A percentile compares a stretch with the other conserved stretches of the same genome.
Conservation (phyloP, 768 basidiomycete genomes). For the Phanerochaete sordida region DNA sequence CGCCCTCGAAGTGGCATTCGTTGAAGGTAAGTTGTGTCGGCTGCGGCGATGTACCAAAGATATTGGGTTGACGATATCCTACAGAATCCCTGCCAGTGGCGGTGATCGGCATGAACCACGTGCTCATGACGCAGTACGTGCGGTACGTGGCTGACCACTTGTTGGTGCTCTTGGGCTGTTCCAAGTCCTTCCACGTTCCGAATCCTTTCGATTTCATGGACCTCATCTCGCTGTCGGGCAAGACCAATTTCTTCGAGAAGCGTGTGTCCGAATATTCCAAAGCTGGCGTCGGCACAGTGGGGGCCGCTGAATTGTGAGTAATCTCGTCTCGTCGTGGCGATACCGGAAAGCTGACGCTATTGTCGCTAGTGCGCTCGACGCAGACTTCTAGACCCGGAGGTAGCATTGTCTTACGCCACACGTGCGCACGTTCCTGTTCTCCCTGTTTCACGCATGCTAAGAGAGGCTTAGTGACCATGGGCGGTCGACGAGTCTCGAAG, state of each 20-base stretch:
- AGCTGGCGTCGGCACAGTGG: neutral
- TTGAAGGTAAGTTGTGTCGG: too few species aligned
- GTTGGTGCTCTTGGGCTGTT: constrained; percentile 46
- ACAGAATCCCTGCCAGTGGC: constrained; percentile 40
- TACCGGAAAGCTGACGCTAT: too few species aligned
- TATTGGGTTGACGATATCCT: too few species aligned
- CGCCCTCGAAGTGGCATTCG: constrained; percentile 43
- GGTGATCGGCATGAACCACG: constrained; percentile 51
- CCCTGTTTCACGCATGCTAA: too few species aligned
- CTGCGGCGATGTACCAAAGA: too few species aligned
- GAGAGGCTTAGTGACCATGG: too few species aligned
- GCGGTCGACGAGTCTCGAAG: too few species aligned
- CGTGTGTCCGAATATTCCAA: constrained; percentile 10
- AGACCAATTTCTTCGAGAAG: constrained; percentile 15
- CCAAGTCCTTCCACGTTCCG: constrained; percentile 38
- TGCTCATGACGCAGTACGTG: constrained; percentile 46
- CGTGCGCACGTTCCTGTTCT: too few species aligned
- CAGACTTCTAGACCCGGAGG: too few species aligned
- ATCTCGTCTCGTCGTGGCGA: neutral
- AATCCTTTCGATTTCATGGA: constrained; percentile 42
- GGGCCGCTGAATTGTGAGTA: neutral
- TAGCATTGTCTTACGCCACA: too few species aligned
- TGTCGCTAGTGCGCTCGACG: too few species aligned
- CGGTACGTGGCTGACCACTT: constrained; percentile 43
- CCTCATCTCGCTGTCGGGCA: constrained; percentile 32